These are phyloP conservation scores for Colletotrichum simmondsii DNA, from an alignment of 2,329 filamentous ascomycete genomes.

Conservation along the genomic window DNA sequence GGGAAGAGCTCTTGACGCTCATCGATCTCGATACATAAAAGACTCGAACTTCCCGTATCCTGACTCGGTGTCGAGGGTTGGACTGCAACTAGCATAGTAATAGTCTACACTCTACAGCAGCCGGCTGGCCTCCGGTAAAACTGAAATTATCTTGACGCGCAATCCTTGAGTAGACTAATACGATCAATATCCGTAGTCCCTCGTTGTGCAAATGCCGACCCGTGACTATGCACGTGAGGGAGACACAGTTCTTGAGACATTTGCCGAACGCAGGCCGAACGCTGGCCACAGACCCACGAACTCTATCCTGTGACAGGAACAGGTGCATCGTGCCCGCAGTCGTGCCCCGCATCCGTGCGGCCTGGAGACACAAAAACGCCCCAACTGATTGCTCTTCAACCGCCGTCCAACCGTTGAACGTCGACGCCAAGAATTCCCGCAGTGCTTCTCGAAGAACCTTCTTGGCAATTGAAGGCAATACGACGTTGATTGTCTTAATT, in stretches of 20 bases:
- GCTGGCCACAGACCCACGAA: background rate
- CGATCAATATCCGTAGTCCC: background rate
- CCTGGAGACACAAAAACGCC: background rate
- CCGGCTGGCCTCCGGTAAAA: no score
- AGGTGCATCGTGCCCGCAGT: slow-evolving; percentile 9
- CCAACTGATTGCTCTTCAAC: background rate
- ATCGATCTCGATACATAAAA: no score
- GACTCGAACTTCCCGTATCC: no score
- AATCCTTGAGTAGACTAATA: background rate
- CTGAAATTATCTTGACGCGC: background rate
- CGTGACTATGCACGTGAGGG: background rate
- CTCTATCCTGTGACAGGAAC: slow-evolving; percentile 7
- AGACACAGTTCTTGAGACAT: background rate
- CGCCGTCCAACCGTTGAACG: background rate
- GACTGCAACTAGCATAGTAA: no score
- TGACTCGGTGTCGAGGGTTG: no score
- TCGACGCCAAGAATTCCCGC: background rate
- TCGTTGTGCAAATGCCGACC: background rate
- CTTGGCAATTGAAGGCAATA: background rate
- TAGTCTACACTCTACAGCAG: no score
- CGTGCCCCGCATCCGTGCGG: slow-evolving; percentile 16
- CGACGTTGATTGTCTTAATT: background rate
- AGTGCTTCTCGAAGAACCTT: slow-evolving; percentile 2
- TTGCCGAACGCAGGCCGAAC: background rate
- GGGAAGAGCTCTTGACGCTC: no score